These are phyloP conservation scores for Solanum hybrid DNA, from an alignment of 305 asterid genomes.

Conservation along the genomic window DNA sequence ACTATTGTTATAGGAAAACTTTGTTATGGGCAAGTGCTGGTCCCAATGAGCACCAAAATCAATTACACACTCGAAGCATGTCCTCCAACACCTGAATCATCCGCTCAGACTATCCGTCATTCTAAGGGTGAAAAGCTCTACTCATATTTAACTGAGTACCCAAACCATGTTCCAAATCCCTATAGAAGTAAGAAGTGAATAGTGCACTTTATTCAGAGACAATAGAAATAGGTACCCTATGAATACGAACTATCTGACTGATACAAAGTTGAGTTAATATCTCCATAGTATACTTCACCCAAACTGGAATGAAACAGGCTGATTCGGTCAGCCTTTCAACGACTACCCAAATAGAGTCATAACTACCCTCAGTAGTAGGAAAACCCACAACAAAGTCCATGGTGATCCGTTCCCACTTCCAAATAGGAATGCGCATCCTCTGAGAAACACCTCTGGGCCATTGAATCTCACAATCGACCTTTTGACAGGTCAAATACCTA, in stretches of 20 bases:
- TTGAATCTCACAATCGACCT: neutral
- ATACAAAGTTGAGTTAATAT: too few species aligned
- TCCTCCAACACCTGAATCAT: neutral
- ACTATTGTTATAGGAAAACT: neutral
- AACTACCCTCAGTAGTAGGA: neutral
- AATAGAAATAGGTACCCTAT: too few species aligned
- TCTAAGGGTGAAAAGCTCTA: neutral
- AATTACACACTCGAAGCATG: neutral
- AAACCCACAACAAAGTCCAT: neutral
- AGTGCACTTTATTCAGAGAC: too few species aligned
- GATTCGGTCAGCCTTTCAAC: neutral
- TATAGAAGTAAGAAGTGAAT: too few species aligned
- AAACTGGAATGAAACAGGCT: too few species aligned
- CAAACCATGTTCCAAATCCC: neutral
- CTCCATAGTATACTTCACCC: too few species aligned
- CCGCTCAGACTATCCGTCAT: neutral
- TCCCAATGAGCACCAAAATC: neutral
- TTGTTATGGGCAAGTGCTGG: neutral
- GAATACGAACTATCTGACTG: too few species aligned
- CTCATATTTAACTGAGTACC: neutral
- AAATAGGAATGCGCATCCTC: neutral
- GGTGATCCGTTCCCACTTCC: neutral
- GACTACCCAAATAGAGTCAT: too few species aligned
- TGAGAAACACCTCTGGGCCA: neutral
- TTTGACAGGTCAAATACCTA: neutral